Evolutionary conservation across 202 grass and related monocot genomes (phyloP).

Genomic region (Carex arenaria): DNA sequence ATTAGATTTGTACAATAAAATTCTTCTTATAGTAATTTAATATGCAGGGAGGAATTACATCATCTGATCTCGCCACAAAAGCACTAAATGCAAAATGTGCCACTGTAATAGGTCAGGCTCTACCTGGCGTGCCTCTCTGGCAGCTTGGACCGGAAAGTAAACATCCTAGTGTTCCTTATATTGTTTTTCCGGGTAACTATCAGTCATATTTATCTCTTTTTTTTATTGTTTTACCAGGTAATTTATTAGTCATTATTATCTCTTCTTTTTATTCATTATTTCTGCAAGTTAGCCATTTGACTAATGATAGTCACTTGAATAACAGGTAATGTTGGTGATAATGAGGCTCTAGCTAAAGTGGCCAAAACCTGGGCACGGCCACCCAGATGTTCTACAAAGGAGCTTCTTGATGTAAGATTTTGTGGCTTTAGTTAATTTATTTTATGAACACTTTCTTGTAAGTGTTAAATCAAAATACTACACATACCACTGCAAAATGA

Average conservation of each 20-base stretch:
- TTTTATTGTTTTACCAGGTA: slow-evolving; percentile 84
- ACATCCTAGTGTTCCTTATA: slow-evolving; percentile 91
- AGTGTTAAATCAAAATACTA: neutral
- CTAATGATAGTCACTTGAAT: slow-evolving; percentile 12
- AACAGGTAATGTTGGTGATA: slow-evolving; percentile 93
- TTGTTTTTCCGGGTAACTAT: slow-evolving; percentile 93
- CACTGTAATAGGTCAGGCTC: slow-evolving; percentile 90
- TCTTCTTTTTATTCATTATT: neutral
- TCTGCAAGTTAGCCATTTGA: neutral
- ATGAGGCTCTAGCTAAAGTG: slow-evolving; percentile 74
- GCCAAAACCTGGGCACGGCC: slow-evolving; percentile 64
- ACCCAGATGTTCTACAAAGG: slow-evolving; percentile 68
- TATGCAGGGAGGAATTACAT: slow-evolving; percentile 90
- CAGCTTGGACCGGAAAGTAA: slow-evolving; percentile 93
- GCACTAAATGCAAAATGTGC: slow-evolving; percentile 80
- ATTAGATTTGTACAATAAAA: neutral
- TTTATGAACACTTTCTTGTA: neutral
- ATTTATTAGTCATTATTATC: slow-evolving; percentile 25
- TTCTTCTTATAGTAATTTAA: neutral
- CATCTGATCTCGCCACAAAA: slow-evolving; percentile 96
- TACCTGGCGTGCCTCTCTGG: slow-evolving; percentile 92
- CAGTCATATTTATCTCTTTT: slow-evolving; percentile 25
- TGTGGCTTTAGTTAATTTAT: neutral
- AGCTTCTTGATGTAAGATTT: slow-evolving; percentile 76
- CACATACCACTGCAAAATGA: neutral